phyloP scores from a whole-genome alignment of 148 eudicot species.

The Cornus suecica region DNA sequence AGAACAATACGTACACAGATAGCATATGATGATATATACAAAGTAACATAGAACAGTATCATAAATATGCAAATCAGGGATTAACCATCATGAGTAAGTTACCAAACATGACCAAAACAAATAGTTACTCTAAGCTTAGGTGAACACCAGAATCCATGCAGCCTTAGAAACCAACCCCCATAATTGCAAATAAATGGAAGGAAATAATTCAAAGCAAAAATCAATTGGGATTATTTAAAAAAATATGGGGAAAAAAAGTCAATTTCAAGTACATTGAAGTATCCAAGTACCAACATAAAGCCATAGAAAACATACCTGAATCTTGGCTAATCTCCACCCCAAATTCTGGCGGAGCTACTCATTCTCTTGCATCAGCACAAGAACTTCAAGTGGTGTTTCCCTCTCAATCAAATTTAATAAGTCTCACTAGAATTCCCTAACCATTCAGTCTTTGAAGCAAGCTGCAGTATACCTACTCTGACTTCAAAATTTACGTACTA shows the following conservation, averaged over 20 bases:
- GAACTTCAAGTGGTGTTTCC: background rate
- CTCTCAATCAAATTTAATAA: slow-evolving; percentile 1
- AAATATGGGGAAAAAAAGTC: background rate
- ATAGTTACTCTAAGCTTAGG: background rate
- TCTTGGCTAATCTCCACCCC: slow-evolving; percentile 1
- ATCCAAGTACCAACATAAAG: background rate
- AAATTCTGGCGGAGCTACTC: slow-evolving; percentile 2
- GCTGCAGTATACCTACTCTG: slow-evolving; percentile 7
- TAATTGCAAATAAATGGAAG: background rate
- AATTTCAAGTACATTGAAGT: background rate
- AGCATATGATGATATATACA: background rate
- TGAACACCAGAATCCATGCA: background rate
- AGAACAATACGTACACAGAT: too few species aligned
- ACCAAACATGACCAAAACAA: background rate
- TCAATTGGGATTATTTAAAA: background rate
- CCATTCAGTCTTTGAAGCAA: background rate
- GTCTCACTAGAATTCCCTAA: background rate
- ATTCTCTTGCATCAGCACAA: background rate
- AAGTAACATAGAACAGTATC: background rate
- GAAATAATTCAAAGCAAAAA: background rate
- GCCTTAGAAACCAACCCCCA: slow-evolving; percentile 2
- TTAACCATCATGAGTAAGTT: background rate
- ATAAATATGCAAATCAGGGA: background rate
- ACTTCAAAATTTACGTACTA: slow-evolving; percentile 6
- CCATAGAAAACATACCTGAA: slow-evolving; percentile 15